Percentiles rank a stretch among this genome's conserved stretches.
Conservation (phyloP, 805 yeast species). For the Candida corydali region DNA sequence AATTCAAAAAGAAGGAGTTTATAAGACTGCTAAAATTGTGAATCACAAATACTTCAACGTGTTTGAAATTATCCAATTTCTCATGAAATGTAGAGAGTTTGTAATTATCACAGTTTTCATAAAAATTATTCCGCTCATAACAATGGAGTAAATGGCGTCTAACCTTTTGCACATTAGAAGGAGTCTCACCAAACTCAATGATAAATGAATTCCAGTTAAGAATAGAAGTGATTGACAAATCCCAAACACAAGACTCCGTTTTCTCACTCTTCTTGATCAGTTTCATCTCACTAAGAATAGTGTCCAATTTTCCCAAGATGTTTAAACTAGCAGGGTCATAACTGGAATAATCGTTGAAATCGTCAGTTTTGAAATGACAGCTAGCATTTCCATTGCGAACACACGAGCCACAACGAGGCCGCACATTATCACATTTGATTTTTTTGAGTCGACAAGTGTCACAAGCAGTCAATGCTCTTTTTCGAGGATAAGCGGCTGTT, state of each 20-base stretch:
- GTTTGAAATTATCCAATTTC: slow-evolving; percentile 10
- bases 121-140: slow-evolving; percentile 9
- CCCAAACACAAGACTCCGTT: slow-evolving; percentile 20
- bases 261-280: slow-evolving; percentile 15
- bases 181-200: slow-evolving; percentile 10
- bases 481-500: slow-evolving; percentile 16
- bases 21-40: slow-evolving; percentile 15
- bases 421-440: slow-evolving; percentile 32
- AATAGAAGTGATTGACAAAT: slow-evolving; percentile 28
- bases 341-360: slow-evolving; percentile 17
- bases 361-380: slow-evolving; percentile 30
- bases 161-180: slow-evolving; percentile 10
- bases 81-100: slow-evolving; percentile 10
- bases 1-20: slow-evolving; percentile 27
- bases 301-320: slow-evolving; percentile 26
- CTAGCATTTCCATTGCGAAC: slow-evolving; percentile 19
- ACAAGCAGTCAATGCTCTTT: slow-evolving; percentile 36
- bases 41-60: slow-evolving; percentile 18
- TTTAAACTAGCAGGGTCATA: slow-evolving; percentile 23
- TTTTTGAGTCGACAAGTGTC: slow-evolving; percentile 33
- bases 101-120: too few relatives aligned
- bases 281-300: slow-evolving; percentile 22
- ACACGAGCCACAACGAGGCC: slow-evolving; percentile 35
- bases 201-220: slow-evolving; percentile 26
- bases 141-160: slow-evolving; percentile 11